Conservation (phyloP, 495 filamentous ascomycete species). For the Podospora comata region DNA sequence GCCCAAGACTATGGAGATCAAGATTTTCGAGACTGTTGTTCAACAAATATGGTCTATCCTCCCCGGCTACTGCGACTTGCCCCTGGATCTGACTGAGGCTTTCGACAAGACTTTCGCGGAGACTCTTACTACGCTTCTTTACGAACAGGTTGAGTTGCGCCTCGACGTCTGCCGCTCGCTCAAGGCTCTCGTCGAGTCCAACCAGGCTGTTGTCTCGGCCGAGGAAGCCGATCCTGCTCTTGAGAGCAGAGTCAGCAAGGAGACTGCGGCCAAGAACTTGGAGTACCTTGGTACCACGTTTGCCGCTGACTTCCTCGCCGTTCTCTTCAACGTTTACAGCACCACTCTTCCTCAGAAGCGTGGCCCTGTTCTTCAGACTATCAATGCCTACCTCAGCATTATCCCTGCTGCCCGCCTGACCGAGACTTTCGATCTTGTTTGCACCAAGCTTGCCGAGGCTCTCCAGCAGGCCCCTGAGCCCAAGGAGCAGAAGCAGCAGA, state of each 20-base stretch:
- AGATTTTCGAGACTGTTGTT: constrained; percentile 95
- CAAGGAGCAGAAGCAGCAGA: constrained; percentile 53
- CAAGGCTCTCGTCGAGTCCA: constrained; percentile 84
- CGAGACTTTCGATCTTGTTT: constrained; percentile 82
- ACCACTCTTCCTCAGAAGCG: constrained; percentile 90
- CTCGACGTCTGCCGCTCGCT: constrained; percentile 81
- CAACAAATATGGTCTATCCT: constrained; percentile 93
- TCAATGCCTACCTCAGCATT: constrained; percentile 91
- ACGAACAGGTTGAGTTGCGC: constrained; percentile 83
- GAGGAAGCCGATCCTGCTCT: constrained; percentile 64
- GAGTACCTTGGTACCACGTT: constrained; percentile 67
- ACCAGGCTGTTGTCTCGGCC: constrained; percentile 69
- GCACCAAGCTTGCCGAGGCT: constrained; percentile 72
- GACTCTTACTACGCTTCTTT: constrained; percentile 83
- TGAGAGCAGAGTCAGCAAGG: constrained; percentile 70
- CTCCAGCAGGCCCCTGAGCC: constrained; percentile 56
- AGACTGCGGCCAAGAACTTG: constrained; percentile 70
- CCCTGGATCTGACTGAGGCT: constrained; percentile 68
- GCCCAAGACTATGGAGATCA: constrained; percentile 88
- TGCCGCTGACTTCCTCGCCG: constrained; percentile 83
- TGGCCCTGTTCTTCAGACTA: constrained; percentile 83
- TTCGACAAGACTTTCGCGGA: constrained; percentile 93
- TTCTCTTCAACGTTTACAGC: constrained; percentile 97
- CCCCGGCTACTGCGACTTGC: constrained; percentile 93
- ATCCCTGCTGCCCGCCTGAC: constrained; percentile 70